A percentile compares a stretch with the other conserved stretches of the same genome.
Evolutionary conservation across 331 rosid species (phyloP).

Genomic region (Pyracantha coccinea): DNA sequence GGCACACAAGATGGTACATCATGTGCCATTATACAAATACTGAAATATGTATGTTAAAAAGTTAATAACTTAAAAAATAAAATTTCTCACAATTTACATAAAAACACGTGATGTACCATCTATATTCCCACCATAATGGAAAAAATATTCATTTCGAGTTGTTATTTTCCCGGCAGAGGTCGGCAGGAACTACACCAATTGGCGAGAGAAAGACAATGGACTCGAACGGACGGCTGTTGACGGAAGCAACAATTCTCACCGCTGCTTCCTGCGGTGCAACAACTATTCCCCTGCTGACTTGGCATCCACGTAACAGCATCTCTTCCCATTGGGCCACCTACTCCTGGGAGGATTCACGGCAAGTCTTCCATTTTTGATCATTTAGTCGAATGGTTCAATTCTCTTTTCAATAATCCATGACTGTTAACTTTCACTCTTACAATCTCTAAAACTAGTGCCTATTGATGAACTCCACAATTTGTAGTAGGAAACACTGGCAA

Average conservation of each 20-base stretch:
- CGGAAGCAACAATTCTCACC: not conserved
- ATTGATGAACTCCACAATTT: no score
- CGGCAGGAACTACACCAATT: not conserved
- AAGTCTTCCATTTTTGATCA: not conserved
- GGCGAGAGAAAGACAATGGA: not conserved
- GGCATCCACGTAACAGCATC: conserved; percentile 7
- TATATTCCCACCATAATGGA: no score
- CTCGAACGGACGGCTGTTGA: not conserved
- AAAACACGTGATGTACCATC: no score
- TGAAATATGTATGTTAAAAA: no score
- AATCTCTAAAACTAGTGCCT: no score
- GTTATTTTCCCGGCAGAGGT: not conserved
- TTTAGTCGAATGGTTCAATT: not conserved
- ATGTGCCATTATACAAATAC: no score
- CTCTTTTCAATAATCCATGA: not conserved
- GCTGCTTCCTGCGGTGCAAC: not conserved
- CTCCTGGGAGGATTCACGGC: not conserved
- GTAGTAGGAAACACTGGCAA: not conserved
- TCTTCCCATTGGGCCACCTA: not conserved
- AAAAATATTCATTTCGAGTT: not conserved
- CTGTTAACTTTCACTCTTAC: no score
- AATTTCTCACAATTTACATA: no score
- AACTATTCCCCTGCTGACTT: not conserved
- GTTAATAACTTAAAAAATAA: no score
- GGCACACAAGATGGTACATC: no score